phyloP scores from a whole-genome alignment of 1,284 basidiomycete genomes.

The Phellopilus nigrolimitatus region DNA sequence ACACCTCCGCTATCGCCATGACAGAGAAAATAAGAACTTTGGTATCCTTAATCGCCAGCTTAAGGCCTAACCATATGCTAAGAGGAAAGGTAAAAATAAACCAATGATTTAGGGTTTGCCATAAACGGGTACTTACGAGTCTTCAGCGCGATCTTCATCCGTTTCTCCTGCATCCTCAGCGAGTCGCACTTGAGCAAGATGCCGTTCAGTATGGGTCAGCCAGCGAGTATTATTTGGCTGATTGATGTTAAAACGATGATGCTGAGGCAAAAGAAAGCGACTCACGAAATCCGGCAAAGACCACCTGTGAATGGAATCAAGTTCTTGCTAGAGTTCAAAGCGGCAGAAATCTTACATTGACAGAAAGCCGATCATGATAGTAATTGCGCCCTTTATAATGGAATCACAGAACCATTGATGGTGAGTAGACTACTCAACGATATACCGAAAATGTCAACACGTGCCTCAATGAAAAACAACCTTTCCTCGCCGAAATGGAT shows the following conservation, averaged over 20 bases:
- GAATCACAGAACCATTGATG: no score
- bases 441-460: neutral
- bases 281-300: conserved; percentile 25
- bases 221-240: conserved; percentile 36
- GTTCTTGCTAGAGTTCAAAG: neutral
- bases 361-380: conserved; percentile 18
- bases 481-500: conserved; percentile 1
- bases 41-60: conserved; percentile 30
- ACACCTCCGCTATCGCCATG: conserved; percentile 14
- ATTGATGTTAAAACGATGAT: neutral
- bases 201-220: conserved; percentile 36
- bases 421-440: no score
- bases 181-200: conserved; percentile 40
- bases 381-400: conserved; percentile 20
- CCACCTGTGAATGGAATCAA: conserved; percentile 21
- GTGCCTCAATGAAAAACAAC: conserved; percentile 28
- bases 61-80: conserved; percentile 23
- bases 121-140: conserved; percentile 21
- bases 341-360: conserved; percentile 20
- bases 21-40: conserved; percentile 33
- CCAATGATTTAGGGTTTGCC: neutral
- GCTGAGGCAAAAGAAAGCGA: neutral
- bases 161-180: conserved; percentile 39
- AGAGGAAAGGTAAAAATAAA: neutral
- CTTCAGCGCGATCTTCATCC: conserved; percentile 31